Evolutionary conservation across 2,329 filamentous ascomycete species (phyloP).

Genomic region (Pyricularia pennisetigena): DNA sequence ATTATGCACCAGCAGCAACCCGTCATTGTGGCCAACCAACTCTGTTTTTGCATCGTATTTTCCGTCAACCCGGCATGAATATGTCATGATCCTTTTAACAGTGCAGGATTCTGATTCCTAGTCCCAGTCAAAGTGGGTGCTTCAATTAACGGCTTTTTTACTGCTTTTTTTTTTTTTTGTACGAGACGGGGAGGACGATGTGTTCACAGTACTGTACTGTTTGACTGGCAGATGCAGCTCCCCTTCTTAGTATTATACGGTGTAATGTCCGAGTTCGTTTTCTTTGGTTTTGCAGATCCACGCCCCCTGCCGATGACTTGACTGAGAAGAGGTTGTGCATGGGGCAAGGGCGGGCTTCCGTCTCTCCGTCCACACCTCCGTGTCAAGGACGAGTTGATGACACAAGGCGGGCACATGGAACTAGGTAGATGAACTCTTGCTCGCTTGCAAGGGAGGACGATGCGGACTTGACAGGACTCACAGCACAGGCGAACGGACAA

Average conservation of each 20-base stretch:
- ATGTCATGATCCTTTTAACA: not conserved
- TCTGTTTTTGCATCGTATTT: not conserved
- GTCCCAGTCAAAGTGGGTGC: not conserved
- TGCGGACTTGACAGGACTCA: not conserved
- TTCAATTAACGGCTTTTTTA: not conserved
- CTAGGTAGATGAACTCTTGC: not conserved
- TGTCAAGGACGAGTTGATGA: not conserved
- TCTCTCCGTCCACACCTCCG: not conserved
- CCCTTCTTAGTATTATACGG: not conserved
- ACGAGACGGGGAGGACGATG: not conserved
- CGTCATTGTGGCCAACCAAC: not conserved
- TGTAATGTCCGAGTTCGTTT: not conserved
- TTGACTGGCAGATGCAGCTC: not conserved
- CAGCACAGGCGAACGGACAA: not conserved
- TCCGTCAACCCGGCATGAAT: not conserved
- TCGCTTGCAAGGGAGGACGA: not conserved
- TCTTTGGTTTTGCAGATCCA: not conserved
- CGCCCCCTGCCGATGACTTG: not conserved
- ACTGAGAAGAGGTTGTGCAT: not conserved
- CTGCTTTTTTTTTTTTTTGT: not conserved
- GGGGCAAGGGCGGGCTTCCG: not conserved
- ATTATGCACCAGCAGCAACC: not conserved
- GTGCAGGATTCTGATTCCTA: not conserved
- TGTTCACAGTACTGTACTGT: not conserved
- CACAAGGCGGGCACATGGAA: not conserved